Base-by-base conservation (phyloP, 371 early-diverging fungal species). In the Basidiobolus heterosporus region DNA sequence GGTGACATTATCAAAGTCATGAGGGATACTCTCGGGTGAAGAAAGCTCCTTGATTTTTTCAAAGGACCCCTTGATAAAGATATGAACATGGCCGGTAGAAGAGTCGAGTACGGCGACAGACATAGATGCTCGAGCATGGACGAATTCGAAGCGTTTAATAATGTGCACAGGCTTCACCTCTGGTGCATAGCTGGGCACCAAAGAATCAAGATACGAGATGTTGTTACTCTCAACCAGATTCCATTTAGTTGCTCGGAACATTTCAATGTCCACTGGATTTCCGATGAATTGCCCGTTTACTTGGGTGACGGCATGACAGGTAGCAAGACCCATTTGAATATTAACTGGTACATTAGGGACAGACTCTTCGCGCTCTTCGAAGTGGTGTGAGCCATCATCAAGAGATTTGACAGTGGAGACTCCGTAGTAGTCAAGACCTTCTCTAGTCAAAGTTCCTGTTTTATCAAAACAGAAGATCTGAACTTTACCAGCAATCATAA, bases 391-490 rank as follows among this genome's bases (percentile, higher is more conserved):
- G 13, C 11, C 46, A 37, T 36, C 17, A 3, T 41, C 19, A n/a
- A 16, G 11, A 15, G n/a, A n/a, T 3, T n/a, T 15, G 3, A 19
- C 8, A 6, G 43, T 7, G 7, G 24, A 24, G 4, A 43, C 45
- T 11, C 41, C 45, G 46, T 45, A 51, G 39, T 41, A 44, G 17
- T 51, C 51, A 3, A 51, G 45, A 19, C 51, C 51, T 19, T 51
- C 51, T n/a, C 40, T 61, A 4, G 87, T 86, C 44, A 86, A 46
- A 0, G 87, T 86, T 6, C 87, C 87, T 0, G 87, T 86, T 60
- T 86, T 86, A 64, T 86, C 87, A 65, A 90, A 95, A 56, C 91
- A 91, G 53, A 91, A 88, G 21, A 95, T 75, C 65, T 91, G 85
- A 37, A 94, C 60, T 41, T 51, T 51, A 48, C 60, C 57, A 19